These are phyloP conservation scores for Aspergillus sparsus DNA, from an alignment of 495 filamentous ascomycete species.

Conservation along the genomic window DNA sequence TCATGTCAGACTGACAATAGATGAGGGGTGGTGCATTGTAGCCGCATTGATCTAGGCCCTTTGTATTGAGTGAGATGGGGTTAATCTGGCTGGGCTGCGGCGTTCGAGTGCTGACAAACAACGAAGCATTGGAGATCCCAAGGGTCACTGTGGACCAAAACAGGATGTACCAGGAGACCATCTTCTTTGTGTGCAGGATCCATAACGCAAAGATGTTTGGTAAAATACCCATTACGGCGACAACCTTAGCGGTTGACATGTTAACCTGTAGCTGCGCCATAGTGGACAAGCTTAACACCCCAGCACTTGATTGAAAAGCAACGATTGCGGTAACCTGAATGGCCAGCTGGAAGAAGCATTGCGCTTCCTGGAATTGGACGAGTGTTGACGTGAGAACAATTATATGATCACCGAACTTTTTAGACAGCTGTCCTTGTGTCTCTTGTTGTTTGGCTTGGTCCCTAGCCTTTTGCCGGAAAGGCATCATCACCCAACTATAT, in stretches of 20 bases:
- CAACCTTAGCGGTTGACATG: neutral
- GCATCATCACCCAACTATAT: neutral
- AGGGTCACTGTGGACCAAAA: conserved; percentile 3
- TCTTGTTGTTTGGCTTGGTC: neutral
- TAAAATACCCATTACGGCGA: neutral
- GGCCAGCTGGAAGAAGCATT: conserved; percentile 15
- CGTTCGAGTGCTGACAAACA: neutral
- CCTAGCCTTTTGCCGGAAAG: neutral
- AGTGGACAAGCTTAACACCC: neutral
- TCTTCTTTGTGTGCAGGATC: conserved; percentile 1
- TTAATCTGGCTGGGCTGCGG: neutral
- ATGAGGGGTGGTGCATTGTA: neutral
- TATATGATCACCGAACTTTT: conserved; percentile 8
- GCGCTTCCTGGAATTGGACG: conserved; percentile 15
- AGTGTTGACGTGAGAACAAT: conserved; percentile 7
- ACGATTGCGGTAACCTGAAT: conserved; percentile 4
- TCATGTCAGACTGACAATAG: neutral
- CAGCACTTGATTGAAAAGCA: neutral
- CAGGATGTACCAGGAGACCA: conserved; percentile 10
- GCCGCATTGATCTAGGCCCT: neutral
- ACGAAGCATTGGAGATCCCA: conserved; percentile 1
- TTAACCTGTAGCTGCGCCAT: neutral
- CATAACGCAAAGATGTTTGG: conserved; percentile 7
- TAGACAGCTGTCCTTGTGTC: neutral
- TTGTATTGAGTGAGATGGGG: neutral